phyloP scores from a whole-genome alignment of 2,329 filamentous ascomycete species.

The Pseudocercospora vitis region DNA sequence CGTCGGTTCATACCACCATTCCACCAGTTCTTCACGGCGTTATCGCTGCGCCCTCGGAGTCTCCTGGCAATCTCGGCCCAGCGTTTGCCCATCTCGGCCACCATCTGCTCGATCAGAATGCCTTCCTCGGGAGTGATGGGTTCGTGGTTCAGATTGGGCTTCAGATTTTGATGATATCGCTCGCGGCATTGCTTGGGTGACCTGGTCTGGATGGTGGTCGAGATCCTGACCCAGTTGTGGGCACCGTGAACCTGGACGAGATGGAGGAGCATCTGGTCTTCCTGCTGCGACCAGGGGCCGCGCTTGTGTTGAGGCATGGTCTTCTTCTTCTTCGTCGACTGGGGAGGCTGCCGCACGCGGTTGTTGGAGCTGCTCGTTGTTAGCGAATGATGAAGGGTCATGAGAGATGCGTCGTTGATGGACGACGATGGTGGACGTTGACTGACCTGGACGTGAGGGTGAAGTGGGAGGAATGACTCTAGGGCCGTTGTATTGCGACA shows the following conservation, averaged over 20 bases:
- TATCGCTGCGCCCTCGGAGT: constrained; percentile 83
- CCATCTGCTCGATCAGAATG: constrained; percentile 71
- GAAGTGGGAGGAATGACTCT: constrained; percentile 14
- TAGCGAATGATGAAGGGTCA: constrained; percentile 11
- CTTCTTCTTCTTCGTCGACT: constrained; percentile 6
- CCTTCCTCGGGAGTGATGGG: constrained; percentile 78
- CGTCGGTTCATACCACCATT: constrained; percentile 88
- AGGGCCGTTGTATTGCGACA: constrained; percentile 22
- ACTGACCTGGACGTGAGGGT: constrained; percentile 22
- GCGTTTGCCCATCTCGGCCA: constrained; percentile 74
- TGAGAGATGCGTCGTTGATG: constrained; percentile 9
- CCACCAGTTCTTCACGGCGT: constrained; percentile 98
- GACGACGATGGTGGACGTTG: constrained; percentile 17
- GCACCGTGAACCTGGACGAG: constrained; percentile 71
- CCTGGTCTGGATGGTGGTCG: constrained; percentile 70
- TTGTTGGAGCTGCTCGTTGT: constrained; percentile 18
- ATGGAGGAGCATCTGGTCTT: constrained; percentile 69
- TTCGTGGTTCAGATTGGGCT: constrained; percentile 74
- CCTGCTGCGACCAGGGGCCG: constrained; percentile 79
- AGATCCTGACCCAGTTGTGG: constrained; percentile 88
- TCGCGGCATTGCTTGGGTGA: constrained; percentile 95
- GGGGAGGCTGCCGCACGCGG: background rate
- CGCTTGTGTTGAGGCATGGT: constrained; percentile 60
- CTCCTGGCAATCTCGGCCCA: constrained; percentile 91
- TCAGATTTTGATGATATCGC: constrained; percentile 90